Percentiles rank a stretch among this genome's conserved stretches.
Conservation (phyloP, 495 filamentous ascomycete genomes). For the Penicillium taxi region DNA sequence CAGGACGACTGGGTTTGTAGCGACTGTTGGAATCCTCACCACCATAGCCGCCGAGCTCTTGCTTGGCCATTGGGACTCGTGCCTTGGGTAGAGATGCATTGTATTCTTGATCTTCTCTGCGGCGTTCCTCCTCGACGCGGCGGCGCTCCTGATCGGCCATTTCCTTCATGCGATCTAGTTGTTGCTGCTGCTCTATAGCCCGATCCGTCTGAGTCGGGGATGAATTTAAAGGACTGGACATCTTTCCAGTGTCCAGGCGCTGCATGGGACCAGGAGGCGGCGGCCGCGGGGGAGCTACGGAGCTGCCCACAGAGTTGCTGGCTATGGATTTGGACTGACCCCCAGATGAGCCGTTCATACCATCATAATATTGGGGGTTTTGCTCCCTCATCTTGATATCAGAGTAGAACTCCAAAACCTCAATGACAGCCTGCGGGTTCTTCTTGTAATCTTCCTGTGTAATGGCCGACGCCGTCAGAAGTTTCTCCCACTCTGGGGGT, state of each 20-base stretch:
- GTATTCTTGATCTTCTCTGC: conserved; percentile 71
- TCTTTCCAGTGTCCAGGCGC: conserved; percentile 35
- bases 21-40: conserved; percentile 46
- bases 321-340: conserved; percentile 33
- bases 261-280: conserved; percentile 48
- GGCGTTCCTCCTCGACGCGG: conserved; percentile 46
- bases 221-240: conserved; percentile 19
- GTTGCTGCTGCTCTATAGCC: conserved; percentile 33
- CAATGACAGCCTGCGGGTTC: conserved; percentile 96
- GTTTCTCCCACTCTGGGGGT: conserved; percentile 91
- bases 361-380: conserved; percentile 69
- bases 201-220: conserved; percentile 32
- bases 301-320: conserved; percentile 46
- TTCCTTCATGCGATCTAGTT: conserved; percentile 42
- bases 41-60: conserved; percentile 72
- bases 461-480: conserved; percentile 89
- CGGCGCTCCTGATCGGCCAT: conserved; percentile 44
- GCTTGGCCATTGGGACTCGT: conserved; percentile 70
- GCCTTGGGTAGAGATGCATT: conserved; percentile 78
- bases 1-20: conserved; percentile 73
- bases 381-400: conserved; percentile 84
- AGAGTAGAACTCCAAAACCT: conserved; percentile 95
- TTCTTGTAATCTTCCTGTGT: conserved; percentile 97
- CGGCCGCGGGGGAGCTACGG: conserved; percentile 72
- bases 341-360: conserved; percentile 47